These are phyloP conservation scores for Geranomyces michiganensis DNA, from an alignment of 192 early-diverging fungal genomes.

Conservation along the genomic window DNA sequence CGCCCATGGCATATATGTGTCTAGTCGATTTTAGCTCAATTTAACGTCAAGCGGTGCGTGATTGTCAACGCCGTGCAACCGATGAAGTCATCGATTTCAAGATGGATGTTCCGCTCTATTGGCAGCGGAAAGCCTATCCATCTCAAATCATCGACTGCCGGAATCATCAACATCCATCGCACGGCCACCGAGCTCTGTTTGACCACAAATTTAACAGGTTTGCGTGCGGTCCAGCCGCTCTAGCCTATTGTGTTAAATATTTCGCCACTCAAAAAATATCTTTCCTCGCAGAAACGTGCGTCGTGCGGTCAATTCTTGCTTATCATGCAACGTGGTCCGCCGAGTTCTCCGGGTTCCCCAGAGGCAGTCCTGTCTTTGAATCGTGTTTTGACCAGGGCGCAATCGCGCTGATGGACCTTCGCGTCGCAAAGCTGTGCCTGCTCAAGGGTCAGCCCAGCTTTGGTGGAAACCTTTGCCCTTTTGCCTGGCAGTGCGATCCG, in stretches of 20 bases:
- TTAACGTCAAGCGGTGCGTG: too few relatives aligned
- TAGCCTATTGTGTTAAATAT: too few relatives aligned
- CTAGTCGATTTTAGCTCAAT: too few relatives aligned
- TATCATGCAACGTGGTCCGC: neutral
- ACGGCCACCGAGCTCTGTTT: slow-evolving; percentile 3
- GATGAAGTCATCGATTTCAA: too few relatives aligned
- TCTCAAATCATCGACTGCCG: neutral
- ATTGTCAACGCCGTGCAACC: too few relatives aligned
- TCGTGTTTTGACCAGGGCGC: slow-evolving; percentile 1
- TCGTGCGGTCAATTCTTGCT: neutral
- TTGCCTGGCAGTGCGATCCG: too few relatives aligned
- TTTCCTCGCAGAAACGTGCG: neutral
- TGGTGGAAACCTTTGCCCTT: too few relatives aligned
- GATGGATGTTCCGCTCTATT: too few relatives aligned
- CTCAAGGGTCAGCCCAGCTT: too few relatives aligned
- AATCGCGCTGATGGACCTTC: slow-evolving; percentile 3
- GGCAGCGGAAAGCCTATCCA: neutral
- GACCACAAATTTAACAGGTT: neutral
- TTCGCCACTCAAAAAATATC: too few relatives aligned
- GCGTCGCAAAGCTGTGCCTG: slow-evolving; percentile 2
- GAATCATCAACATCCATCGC: slow-evolving; percentile 1
- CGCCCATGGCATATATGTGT: too few relatives aligned
- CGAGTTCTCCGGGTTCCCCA: neutral
- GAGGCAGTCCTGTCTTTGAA: neutral
- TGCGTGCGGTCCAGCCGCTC: too few relatives aligned